Evolutionary conservation across 2,329 filamentous ascomycete genomes (phyloP).

Genomic region (Cladobotryum protrusum): DNA sequence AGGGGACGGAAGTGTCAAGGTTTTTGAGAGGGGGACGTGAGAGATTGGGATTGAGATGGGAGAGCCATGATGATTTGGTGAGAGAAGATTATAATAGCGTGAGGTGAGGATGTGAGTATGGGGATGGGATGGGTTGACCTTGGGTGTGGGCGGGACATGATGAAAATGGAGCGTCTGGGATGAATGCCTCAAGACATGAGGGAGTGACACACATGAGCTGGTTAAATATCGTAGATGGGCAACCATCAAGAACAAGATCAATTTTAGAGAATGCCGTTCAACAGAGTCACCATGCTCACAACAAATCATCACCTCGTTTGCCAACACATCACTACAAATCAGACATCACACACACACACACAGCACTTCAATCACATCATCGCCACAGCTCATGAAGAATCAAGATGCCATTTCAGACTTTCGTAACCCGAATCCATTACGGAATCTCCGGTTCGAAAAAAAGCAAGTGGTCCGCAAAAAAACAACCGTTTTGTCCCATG

Average conservation of each 20-base stretch:
- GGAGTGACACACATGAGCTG: too few species aligned
- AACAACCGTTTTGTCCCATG: conserved; percentile 29
- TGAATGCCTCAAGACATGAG: too few species aligned
- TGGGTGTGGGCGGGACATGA: too few species aligned
- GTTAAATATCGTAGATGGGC: not conserved
- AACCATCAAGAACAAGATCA: too few species aligned
- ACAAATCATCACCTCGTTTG: too few species aligned
- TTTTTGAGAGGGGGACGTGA: conserved; percentile 69
- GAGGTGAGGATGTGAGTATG: too few species aligned
- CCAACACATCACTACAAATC: not conserved
- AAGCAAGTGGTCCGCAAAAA: conserved; percentile 22
- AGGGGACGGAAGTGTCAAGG: conserved; percentile 70
- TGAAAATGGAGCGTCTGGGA: too few species aligned
- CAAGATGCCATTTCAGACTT: conserved; percentile 31
- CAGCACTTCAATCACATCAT: not conserved
- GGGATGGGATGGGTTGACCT: too few species aligned
- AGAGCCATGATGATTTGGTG: not conserved
- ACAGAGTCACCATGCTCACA: too few species aligned
- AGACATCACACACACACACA: not conserved
- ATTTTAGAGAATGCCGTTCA: too few species aligned
- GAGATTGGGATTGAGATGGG: too few species aligned
- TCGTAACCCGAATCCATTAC: conserved; percentile 25
- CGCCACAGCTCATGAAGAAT: conserved; percentile 23
- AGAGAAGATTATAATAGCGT: not conserved
- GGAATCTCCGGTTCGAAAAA: conserved; percentile 23